These are phyloP conservation scores for Exophiala spinifera DNA, from an alignment of 2,329 filamentous ascomycete genomes.

Conservation along the genomic window DNA sequence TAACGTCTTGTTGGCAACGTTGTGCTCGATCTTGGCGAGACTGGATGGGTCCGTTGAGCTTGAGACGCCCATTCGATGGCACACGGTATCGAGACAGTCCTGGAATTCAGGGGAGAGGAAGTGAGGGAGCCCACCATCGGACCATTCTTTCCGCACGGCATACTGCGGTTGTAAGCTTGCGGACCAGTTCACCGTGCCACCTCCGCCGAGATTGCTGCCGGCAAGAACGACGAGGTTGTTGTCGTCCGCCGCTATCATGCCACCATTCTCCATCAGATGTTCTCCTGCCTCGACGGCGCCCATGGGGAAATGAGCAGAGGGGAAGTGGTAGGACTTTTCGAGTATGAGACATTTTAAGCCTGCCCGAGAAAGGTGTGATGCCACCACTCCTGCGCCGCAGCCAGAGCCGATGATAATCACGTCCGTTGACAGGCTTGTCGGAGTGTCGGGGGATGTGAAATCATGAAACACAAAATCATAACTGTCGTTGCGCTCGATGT, in stretches of 20 bases:
- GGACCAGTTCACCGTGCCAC: constrained; percentile 85
- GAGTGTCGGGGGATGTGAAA: constrained; percentile 50
- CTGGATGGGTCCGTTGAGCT: constrained; percentile 48
- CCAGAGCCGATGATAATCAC: constrained; percentile 84
- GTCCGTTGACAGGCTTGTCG: constrained; percentile 65
- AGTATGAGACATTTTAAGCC: constrained; percentile 72
- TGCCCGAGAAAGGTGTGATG: constrained; percentile 44
- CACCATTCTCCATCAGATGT: constrained; percentile 69
- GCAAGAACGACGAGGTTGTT: constrained; percentile 60
- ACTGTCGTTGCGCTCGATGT: constrained; percentile 50
- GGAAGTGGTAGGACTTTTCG: constrained; percentile 77
- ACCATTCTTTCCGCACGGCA: constrained; percentile 77
- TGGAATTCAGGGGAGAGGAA: constrained; percentile 74
- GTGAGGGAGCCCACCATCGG: constrained; percentile 59
- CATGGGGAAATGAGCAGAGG: constrained; percentile 70
- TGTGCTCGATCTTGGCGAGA: constrained; percentile 59
- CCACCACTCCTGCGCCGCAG: constrained; percentile 73
- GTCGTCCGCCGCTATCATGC: constrained; percentile 56
- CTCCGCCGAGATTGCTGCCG: constrained; percentile 77
- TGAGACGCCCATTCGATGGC: constrained; percentile 69
- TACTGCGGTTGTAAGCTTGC: constrained; percentile 66
- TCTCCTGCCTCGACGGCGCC: constrained; percentile 54
- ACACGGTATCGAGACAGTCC: constrained; percentile 74
- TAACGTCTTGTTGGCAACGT: constrained; percentile 67
- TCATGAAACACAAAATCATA: constrained; percentile 59